These are phyloP conservation scores for Mucor racemosus DNA, from an alignment of 371 early-diverging fungal genomes.

Conservation along the genomic window DNA sequence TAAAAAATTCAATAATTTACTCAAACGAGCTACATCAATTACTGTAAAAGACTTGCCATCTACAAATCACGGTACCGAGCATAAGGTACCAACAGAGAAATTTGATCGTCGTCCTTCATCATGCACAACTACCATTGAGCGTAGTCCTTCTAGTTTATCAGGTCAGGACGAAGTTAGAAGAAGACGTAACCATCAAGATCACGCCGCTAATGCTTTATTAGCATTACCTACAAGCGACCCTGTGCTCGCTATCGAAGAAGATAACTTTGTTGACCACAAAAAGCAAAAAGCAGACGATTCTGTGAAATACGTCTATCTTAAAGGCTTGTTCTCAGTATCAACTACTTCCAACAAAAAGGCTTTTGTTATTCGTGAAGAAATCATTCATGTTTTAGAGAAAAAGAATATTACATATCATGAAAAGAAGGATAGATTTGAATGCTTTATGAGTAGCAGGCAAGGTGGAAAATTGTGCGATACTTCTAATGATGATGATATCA, in stretches of 20 bases:
- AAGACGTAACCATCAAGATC: neutral
- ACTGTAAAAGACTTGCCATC: constrained; percentile 21
- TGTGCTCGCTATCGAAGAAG: neutral
- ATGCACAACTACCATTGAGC: neutral
- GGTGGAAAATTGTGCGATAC: neutral
- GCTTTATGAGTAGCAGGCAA: constrained; percentile 20
- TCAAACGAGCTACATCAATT: constrained; percentile 17
- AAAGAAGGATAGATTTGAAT: constrained; percentile 64
- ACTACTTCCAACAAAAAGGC: constrained; percentile 70
- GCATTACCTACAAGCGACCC: neutral
- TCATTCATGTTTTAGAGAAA: constrained; percentile 52
- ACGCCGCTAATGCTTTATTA: neutral
- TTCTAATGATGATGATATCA: neutral
- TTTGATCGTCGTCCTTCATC: neutral
- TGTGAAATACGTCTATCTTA: constrained; percentile 62
- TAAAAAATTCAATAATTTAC: constrained; percentile 1
- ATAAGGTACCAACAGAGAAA: neutral
- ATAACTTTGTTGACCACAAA: neutral
- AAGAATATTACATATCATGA: constrained; percentile 58
- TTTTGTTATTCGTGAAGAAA: constrained; percentile 57
- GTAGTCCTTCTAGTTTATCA: neutral
- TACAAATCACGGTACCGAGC: neutral
- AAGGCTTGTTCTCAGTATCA: constrained; percentile 69
- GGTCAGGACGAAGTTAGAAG: neutral
- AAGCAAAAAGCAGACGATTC: constrained; percentile 47